Evolutionary conservation across 2,329 filamentous ascomycete species (phyloP), one percentile per base, ranked within the genome.

Genomic region (Aureobasidium leucospermi): DNA sequence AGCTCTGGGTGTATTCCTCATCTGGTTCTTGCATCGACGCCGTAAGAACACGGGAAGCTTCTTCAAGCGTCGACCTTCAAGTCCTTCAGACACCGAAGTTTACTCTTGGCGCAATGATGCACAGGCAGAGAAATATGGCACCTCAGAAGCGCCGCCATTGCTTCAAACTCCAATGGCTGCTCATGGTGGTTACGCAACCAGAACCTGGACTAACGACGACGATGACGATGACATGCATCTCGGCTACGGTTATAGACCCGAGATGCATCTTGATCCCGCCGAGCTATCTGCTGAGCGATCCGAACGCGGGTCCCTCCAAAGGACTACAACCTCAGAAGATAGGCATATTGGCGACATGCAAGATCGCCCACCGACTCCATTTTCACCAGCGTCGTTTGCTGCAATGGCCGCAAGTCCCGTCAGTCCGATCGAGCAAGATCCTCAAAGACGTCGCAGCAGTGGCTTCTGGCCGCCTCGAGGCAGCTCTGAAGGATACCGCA

Each of bases 21-120:
- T 66, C 7, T 63, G 58, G 61, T 63, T 55, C 41, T 31, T 65
- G 11, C 59, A 61, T 28, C 60, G 60, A 8, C 63, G 65, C 23
- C 59, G 56, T n/a, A 58, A 56, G 38, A 55, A 51, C 28, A 61
- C 62, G 8, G 60, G 60, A 9, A 56, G 47, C 13, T 60, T 57
- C 52, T 49, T 57, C 38, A 62, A 60, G 41, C 53, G 43, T 13
- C 51, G 59, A 23, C 52, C 53, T 7, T 59, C 57, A 11, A 43
- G 9, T 29, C 57, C 57, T 31, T 45, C 46, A 13, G 46, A 51
- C n/a, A n/a, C 29, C 8, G 57, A 43, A 45, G 45, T 41, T 8
- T 52, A 3, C 15, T 51, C 57, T 19, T 59, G 57, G 57, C 57
- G 57, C 13, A 46, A 31, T 9, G 8, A 32, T 6, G 19, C 16